Base-by-base conservation (phyloP, 345 rosid genomes). In the Eucalyptus marginata region DNA sequence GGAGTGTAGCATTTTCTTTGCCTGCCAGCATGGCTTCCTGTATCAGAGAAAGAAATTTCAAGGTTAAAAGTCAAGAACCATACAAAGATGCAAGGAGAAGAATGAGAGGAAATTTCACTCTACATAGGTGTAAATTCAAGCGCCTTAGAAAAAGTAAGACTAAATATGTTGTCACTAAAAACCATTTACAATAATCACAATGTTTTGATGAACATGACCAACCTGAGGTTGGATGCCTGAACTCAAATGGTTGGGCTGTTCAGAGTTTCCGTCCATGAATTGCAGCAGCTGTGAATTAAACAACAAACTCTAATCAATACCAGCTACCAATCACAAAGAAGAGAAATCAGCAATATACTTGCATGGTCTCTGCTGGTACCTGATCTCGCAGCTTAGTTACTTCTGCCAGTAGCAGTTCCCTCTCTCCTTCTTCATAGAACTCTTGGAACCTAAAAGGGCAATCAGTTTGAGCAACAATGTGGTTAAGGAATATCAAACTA, bases 371-470 rank as follows among this genome's bases (percentile, higher is more conserved):
- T 68, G 90, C 8, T 88, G 91, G 89, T 89, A 98, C 99, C 98
- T 97, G 97, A 89, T 94, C 95, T 87, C 96, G 93, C 89, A 97
- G 92, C 87, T 91, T 91, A 71, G 98, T 92, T 68, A 96, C 90
- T 93, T 98, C 99, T 52, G 93, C 95, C 89, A 91, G 86, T 87
- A 97, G 95, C 91, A 97, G 92, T 87, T 96, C 98, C 89, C 98
- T 94, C 93, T 98, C 99, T 83, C 99, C 99, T 93, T 97, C 99
- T 90, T 97, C 97, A 86, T 97, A 98, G 88, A 98, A 97, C 88
- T 97, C 99, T 94, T 97, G 97, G 94, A 93, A 96, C 90, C 99
- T 98, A 89, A 85, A 89, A 87, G 88, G 59, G 50, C 58, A 92
- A 93, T 81, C 91, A 86, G 79, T 33, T 83, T 16, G 40, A 71